A percentile compares a stretch with the other conserved stretches of the same genome.
These are phyloP conservation scores for Trichosporon asahii DNA, from an alignment of 1,284 basidiomycete species.

Conservation along the genomic window DNA sequence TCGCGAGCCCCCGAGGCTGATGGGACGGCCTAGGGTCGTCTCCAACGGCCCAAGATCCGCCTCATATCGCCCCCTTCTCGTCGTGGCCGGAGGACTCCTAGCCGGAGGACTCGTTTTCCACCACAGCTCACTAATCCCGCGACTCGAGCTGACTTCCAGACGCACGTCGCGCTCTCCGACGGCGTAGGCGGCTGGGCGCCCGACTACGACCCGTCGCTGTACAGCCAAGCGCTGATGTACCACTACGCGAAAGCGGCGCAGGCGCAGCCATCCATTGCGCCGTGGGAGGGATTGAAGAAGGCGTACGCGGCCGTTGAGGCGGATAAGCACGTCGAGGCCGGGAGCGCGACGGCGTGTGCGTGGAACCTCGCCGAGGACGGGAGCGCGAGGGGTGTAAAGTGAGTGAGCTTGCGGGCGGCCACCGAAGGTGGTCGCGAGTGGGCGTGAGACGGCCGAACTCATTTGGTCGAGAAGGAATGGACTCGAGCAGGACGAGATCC, in stretches of 20 bases:
- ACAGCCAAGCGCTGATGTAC: conserved; percentile 55
- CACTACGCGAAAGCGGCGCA: conserved; percentile 46
- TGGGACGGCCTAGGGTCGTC: no score
- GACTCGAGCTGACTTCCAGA: conserved; percentile 27
- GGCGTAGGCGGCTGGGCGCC: conserved; percentile 60
- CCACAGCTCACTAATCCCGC: no score
- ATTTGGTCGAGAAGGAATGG: no score
- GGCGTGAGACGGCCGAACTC: no score
- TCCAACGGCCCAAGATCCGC: no score
- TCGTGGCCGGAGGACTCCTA: no score
- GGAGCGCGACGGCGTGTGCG: conserved; percentile 54
- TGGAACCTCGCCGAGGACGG: conserved; percentile 51
- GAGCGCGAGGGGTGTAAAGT: conserved; percentile 54
- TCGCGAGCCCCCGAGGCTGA: no score
- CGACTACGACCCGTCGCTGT: conserved; percentile 56
- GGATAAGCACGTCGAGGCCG: conserved; percentile 52
- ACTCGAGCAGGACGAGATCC: no score
- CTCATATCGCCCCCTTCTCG: no score
- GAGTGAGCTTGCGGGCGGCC: conserved; percentile 19
- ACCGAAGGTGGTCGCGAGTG: neutral
- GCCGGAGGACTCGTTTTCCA: no score
- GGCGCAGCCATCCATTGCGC: conserved; percentile 31
- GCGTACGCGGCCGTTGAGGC: conserved; percentile 53
- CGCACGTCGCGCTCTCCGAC: conserved; percentile 54
- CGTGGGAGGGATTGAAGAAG: conserved; percentile 48